Conservation (phyloP, 495 filamentous ascomycete species). For the Emericellopsis terricola region DNA sequence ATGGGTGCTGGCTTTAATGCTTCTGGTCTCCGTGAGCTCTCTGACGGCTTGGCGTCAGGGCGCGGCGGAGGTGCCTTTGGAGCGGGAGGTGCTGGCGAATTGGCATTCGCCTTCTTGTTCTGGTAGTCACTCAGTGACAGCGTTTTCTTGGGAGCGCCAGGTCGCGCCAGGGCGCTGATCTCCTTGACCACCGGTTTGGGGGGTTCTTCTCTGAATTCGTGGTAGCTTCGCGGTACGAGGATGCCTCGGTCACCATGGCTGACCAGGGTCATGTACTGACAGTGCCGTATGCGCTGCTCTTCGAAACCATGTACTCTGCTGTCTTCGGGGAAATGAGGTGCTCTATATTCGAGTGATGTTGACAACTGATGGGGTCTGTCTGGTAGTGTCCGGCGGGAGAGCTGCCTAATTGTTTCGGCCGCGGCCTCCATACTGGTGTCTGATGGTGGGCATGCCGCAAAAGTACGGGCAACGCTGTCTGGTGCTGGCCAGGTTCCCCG, state of each 20-base stretch:
- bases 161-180: slow-evolving; percentile 10
- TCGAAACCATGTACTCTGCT: slow-evolving; percentile 15
- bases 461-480: not conserved
- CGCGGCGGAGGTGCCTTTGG: not conserved
- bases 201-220: slow-evolving; percentile 22
- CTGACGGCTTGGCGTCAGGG: not conserved
- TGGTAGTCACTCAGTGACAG: slow-evolving; percentile 28
- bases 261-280: slow-evolving; percentile 27
- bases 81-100: slow-evolving; percentile 17
- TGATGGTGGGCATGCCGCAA: slow-evolving; percentile 1
- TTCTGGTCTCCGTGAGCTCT: not conserved
- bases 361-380: slow-evolving; percentile 23
- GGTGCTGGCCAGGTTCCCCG: too few species aligned
- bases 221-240: slow-evolving; percentile 23
- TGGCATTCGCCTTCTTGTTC: slow-evolving; percentile 15
- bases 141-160: slow-evolving; percentile 24
- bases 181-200: slow-evolving; percentile 8
- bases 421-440: slow-evolving; percentile 26
- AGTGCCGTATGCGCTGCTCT: slow-evolving; percentile 13
- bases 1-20: too few species aligned
- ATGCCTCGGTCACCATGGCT: slow-evolving; percentile 28
- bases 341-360: slow-evolving; percentile 16
- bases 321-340: slow-evolving; percentile 13
- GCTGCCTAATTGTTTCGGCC: slow-evolving; percentile 22
- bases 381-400: slow-evolving; percentile 25